A percentile compares a stretch with the other conserved stretches of the same genome.
These are phyloP conservation scores for Phytophthora foliorum DNA, from an alignment of 352 stramenopile species.

Conservation along the genomic window DNA sequence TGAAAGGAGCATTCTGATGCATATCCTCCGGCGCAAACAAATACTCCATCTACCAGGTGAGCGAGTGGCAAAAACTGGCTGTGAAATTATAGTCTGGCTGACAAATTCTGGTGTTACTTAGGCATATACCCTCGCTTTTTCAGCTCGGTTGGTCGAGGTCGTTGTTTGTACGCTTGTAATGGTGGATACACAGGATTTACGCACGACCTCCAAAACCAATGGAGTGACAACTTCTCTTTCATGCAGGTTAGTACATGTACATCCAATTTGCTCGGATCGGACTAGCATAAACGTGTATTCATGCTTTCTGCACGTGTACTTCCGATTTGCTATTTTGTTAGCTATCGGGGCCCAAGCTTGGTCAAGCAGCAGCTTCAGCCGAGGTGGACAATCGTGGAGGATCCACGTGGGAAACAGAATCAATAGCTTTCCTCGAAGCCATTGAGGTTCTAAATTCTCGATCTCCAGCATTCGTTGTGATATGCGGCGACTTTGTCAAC, in stretches of 20 bases:
- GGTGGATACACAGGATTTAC: constrained; percentile 69
- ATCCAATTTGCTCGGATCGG: background rate
- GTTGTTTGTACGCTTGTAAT: constrained; percentile 68
- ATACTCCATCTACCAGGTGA: constrained; percentile 72
- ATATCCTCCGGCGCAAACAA: constrained; percentile 81
- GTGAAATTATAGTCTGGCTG: background rate
- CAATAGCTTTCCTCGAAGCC: constrained; percentile 49
- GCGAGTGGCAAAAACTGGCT: background rate
- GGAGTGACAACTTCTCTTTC: constrained; percentile 72
- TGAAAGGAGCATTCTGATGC: constrained; percentile 70
- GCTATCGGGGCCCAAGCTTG: constrained; percentile 65
- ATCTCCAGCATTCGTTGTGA: constrained; percentile 68
- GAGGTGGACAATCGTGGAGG: constrained; percentile 54
- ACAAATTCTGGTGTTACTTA: constrained; percentile 21
- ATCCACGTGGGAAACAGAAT: constrained; percentile 59
- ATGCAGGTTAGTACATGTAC: constrained; percentile 55
- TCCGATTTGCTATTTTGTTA: constrained; percentile 24
- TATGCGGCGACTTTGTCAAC: constrained; percentile 74
- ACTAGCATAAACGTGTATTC: background rate
- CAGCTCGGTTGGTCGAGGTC: constrained; percentile 45
- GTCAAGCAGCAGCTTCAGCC: constrained; percentile 33
- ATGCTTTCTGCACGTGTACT: background rate
- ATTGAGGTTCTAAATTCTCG: constrained; percentile 61
- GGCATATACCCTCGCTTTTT: constrained; percentile 86
- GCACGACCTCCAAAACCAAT: constrained; percentile 83